Evolutionary conservation across 495 filamentous ascomycete genomes (phyloP).

Genomic region (Lasiosphaeria miniovina): DNA sequence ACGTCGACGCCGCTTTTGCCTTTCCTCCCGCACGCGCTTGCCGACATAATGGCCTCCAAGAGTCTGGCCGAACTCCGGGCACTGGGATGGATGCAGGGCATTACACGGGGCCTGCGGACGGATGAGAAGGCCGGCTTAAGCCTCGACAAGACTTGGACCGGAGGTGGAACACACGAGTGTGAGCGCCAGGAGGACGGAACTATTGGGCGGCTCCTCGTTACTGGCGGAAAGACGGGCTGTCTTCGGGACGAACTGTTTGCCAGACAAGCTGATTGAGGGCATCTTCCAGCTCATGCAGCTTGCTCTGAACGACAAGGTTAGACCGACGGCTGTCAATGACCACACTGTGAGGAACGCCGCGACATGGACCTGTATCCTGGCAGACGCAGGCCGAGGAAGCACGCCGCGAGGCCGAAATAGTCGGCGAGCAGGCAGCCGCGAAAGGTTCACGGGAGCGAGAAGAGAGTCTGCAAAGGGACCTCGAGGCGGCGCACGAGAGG

Average conservation of each 20-base stretch:
- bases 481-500: too few species aligned
- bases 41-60: conserved; percentile 70
- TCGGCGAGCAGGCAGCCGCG: too few species aligned
- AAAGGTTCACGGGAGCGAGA: too few species aligned
- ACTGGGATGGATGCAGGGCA: conserved; percentile 69
- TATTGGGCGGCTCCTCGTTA: background rate
- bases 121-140: conserved; percentile 67
- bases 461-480: too few species aligned
- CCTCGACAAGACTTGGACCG: conserved; percentile 64
- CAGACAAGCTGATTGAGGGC: conserved; percentile 65
- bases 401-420: too few species aligned
- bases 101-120: conserved; percentile 75
- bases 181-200: background rate
- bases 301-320: conserved; percentile 83
- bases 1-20: conserved; percentile 43
- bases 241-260: conserved; percentile 67
- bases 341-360: too few species aligned
- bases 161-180: conserved; percentile 53
- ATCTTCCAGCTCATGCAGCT: conserved; percentile 62
- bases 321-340: too few species aligned
- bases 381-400: too few species aligned
- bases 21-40: conserved; percentile 62
- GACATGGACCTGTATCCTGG: too few species aligned
- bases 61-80: conserved; percentile 73
- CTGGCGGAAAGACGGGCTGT: background rate